phyloP scores from a whole-genome alignment of 2,329 filamentous ascomycete species.

The Orbilia quercus region DNA sequence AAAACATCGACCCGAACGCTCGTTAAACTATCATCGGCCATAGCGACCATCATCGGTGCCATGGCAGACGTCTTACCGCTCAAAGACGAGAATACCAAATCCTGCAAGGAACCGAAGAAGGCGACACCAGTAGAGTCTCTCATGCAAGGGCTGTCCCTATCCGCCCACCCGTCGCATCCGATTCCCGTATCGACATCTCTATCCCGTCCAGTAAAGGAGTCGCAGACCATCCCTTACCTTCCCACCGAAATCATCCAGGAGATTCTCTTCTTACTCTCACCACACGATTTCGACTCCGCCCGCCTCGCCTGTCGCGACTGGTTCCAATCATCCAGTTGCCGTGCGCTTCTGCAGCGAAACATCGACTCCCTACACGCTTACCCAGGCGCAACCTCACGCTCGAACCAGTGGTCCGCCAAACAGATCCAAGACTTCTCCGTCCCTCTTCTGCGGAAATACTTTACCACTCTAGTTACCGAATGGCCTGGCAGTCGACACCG shows the following conservation, averaged over 20 bases:
- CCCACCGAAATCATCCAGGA: constrained; percentile 58
- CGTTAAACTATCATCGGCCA: constrained; percentile 10
- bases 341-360: constrained; percentile 53
- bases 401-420: constrained; percentile 39
- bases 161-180: constrained; percentile 4
- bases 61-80: constrained; percentile 15
- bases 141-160: constrained; percentile 45
- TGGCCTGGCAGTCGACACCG: constrained; percentile 57
- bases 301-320: constrained; percentile 56
- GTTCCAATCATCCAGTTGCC: constrained; percentile 57
- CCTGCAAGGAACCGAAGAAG: not conserved
- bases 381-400: constrained; percentile 34
- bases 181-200: constrained; percentile 5
- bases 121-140: constrained; percentile 19
- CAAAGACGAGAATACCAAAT: constrained; percentile 19
- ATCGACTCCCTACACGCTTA: constrained; percentile 47
- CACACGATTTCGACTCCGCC: constrained; percentile 58
- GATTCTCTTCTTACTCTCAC: constrained; percentile 57
- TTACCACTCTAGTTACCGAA: constrained; percentile 56
- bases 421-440: constrained; percentile 50
- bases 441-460: constrained; percentile 54
- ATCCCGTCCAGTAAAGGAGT: constrained; percentile 21
- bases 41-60: constrained; percentile 27
- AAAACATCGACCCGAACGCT: not conserved
- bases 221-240: constrained; percentile 36